Base-by-base conservation (phyloP, 495 filamentous ascomycete genomes). In the Annulohypoxylon stygium region DNA sequence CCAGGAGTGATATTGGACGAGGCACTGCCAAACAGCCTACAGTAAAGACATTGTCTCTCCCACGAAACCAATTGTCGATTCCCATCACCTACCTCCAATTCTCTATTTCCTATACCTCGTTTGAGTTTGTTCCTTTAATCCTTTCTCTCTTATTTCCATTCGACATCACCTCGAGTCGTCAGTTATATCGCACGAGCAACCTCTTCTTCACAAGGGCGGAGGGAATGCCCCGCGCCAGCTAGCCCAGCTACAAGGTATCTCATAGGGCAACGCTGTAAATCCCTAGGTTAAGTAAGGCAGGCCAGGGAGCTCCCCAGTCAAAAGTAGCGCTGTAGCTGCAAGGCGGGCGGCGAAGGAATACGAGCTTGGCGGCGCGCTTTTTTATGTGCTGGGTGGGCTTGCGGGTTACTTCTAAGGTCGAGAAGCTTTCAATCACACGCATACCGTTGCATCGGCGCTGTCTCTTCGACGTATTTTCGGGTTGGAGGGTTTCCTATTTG, bases 311-410 rank as follows among this genome's bases (percentile, higher is more conserved):
- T 47, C 43, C 43, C 43, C 18, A 57, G 53, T 37, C 7, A 23
- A 23, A 23, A 23, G 20, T 23, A 23, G 20, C 20, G 30, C 25
- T 8, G 53, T 20, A 41, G 65, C 65, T 71, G 71, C 67, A 75
- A 58, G 72, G 67, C 72, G 62, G 72, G 72, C 72, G 70, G 45
- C 61, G 51, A 41, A 4, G 64, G 33, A 70, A 75, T 75, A 75
- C 72, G 72, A 75, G 72, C 43, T 75, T 75, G 72, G 72, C 72
- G 59, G 18, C 33, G 62, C 58, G 36, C 14, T 3, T 26, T 65
- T 34, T 30, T 54, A 54, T 54, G 11, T 33, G 45, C 23, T 14
- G 12, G n/a, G 18, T n/a, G 23, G 51, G 33, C 36, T 64, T 64
- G 23, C 25, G 39, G 39, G 39, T n/a, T 43, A n/a, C 39, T 43